phyloP scores from a whole-genome alignment of 768 basidiomycete species.

The Termitomyces sp. region DNA sequence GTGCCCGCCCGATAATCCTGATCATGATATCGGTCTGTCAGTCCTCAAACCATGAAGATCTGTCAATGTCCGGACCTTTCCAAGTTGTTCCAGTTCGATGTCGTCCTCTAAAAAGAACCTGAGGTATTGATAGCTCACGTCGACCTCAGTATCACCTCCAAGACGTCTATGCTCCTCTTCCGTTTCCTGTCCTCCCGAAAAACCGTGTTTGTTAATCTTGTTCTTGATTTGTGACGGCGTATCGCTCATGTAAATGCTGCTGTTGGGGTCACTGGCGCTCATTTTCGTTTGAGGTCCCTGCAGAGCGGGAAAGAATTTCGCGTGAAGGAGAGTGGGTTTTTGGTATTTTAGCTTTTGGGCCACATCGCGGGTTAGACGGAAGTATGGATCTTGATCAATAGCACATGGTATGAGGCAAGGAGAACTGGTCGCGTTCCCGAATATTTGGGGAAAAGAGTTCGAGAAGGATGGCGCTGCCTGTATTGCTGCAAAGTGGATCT shows the following conservation, averaged over 20 bases:
- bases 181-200: slow-evolving; percentile 94
- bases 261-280: slow-evolving; percentile 93
- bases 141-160: slow-evolving; percentile 92
- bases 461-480: slow-evolving; percentile 97
- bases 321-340: slow-evolving; percentile 88
- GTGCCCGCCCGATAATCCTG: slow-evolving; percentile 91
- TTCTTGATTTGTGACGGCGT: slow-evolving; percentile 92
- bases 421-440: slow-evolving; percentile 73
- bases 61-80: slow-evolving; percentile 47
- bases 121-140: slow-evolving; percentile 93
- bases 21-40: neutral
- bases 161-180: slow-evolving; percentile 87
- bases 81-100: slow-evolving; percentile 72
- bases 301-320: slow-evolving; percentile 97
- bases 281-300: slow-evolving; percentile 99
- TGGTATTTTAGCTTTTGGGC: slow-evolving; percentile 93
- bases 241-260: slow-evolving; percentile 95
- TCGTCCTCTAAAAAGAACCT: slow-evolving; percentile 96
- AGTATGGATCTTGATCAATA: slow-evolving; percentile 97
- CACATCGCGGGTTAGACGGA: slow-evolving; percentile 95
- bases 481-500: slow-evolving; percentile 92
- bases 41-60: neutral
- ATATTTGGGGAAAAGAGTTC: slow-evolving; percentile 98
- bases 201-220: slow-evolving; percentile 94
- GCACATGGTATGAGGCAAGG: slow-evolving; percentile 97